phyloP scores from a whole-genome alignment of 2,329 filamentous ascomycete genomes.

The Periconia macrospinosa region DNA sequence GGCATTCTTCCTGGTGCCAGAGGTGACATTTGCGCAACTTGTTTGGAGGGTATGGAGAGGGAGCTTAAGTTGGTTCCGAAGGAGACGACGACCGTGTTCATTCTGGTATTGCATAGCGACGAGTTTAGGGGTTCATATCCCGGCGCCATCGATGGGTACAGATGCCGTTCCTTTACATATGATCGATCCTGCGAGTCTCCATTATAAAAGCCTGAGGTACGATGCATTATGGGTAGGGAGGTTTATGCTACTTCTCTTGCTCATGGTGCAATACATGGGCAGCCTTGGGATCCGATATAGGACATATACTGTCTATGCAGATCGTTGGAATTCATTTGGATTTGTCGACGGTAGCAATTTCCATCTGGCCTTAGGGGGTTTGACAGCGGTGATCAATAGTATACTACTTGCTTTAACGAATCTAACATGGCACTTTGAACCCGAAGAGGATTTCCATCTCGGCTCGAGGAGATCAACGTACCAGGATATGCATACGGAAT shows the following conservation, averaged over 20 bases:
- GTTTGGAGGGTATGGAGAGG: too few species aligned
- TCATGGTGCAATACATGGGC: background rate
- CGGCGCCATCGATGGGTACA: background rate
- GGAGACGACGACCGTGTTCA: background rate
- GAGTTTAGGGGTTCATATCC: background rate
- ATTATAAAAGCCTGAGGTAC: background rate
- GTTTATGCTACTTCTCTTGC: background rate
- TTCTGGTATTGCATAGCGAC: background rate
- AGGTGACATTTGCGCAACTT: background rate
- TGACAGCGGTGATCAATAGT: background rate
- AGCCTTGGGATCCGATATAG: constrained; percentile 1
- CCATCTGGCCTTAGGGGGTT: background rate
- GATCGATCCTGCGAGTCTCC: background rate
- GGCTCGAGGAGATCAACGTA: background rate
- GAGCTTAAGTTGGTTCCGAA: too few species aligned
- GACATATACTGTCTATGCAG: background rate
- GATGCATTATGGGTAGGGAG: background rate
- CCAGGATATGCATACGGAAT: background rate
- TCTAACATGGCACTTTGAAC: background rate
- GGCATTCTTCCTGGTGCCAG: background rate
- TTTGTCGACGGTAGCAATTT: background rate
- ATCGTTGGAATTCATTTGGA: background rate
- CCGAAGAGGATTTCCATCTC: background rate
- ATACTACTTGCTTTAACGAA: background rate
- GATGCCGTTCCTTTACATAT: background rate